Conservation (phyloP, 1,284 basidiomycete genomes). For the Austroboletus niveus region DNA sequence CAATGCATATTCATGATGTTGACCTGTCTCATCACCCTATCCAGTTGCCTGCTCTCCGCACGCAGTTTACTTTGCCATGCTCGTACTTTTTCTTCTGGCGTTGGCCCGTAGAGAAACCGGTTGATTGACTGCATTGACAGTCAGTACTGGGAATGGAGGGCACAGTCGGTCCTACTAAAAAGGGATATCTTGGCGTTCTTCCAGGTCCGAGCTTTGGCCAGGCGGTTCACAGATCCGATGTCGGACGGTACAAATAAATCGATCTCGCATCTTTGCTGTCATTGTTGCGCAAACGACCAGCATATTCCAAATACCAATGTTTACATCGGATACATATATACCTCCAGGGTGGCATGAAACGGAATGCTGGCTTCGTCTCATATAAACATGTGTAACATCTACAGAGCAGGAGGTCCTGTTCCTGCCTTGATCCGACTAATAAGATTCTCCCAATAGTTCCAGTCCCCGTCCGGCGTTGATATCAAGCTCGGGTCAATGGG, state of each 20-base stretch:
- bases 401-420: conserved; percentile 36
- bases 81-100: conserved; percentile 87
- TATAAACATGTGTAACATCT: conserved; percentile 10
- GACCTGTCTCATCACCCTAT: conserved; percentile 93
- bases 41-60: conserved; percentile 75
- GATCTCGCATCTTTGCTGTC: too few species aligned
- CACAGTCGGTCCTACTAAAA: conserved; percentile 14
- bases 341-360: conserved; percentile 4
- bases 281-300: neutral
- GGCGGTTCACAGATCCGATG: too few species aligned
- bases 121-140: conserved; percentile 79
- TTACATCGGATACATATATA: conserved; percentile 14
- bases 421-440: conserved; percentile 71
- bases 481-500: conserved; percentile 43
- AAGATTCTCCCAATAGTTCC: conserved; percentile 78
- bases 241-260: too few species aligned
- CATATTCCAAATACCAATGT: neutral
- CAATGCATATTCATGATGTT: conserved; percentile 28
- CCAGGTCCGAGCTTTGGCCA: conserved; percentile 1
- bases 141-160: conserved; percentile 1
- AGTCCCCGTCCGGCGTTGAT: conserved; percentile 63
- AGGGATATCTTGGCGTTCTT: conserved; percentile 2
- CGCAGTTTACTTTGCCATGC: conserved; percentile 87
- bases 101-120: conserved; percentile 91
- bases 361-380: conserved; percentile 9